phyloP scores from a whole-genome alignment of 768 basidiomycete genomes.

The Mycena pura region DNA sequence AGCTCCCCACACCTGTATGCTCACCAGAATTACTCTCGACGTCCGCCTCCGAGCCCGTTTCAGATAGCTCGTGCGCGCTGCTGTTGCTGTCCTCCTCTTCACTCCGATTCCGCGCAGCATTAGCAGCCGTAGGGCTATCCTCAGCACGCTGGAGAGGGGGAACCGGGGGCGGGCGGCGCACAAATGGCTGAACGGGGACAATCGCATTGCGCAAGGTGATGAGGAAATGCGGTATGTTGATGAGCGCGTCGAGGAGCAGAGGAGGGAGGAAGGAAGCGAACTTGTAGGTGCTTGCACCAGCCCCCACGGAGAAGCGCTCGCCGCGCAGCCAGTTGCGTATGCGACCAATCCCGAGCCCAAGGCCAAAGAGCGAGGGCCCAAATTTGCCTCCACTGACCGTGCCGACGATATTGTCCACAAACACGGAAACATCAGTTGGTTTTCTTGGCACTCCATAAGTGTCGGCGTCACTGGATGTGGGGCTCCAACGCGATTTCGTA shows the following conservation, averaged over 20 bases:
- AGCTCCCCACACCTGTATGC: slow-evolving; percentile 64
- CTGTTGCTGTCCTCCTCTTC: slow-evolving; percentile 19
- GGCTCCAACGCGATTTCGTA: slow-evolving; percentile 36
- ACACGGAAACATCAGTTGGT: slow-evolving; percentile 61
- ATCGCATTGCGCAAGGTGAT: slow-evolving; percentile 68
- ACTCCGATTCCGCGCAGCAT: slow-evolving; percentile 2
- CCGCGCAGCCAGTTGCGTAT: slow-evolving; percentile 66
- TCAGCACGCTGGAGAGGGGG: slow-evolving; percentile 32
- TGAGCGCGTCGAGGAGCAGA: slow-evolving; percentile 64
- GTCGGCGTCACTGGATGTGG: slow-evolving; percentile 46
- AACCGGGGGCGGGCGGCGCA: slow-evolving; percentile 41
- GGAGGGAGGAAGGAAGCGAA: slow-evolving; percentile 75
- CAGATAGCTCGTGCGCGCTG: slow-evolving; percentile 37
- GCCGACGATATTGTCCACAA: slow-evolving; percentile 64
- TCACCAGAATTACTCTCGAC: slow-evolving; percentile 69
- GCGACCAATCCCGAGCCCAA: slow-evolving; percentile 55
- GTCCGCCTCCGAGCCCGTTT: slow-evolving; percentile 69
- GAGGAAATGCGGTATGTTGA: slow-evolving; percentile 71
- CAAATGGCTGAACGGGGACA: slow-evolving; percentile 55
- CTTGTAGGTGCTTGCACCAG: slow-evolving; percentile 77
- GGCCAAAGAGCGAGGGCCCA: slow-evolving; percentile 48
- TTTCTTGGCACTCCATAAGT: slow-evolving; percentile 52
- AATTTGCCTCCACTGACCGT: slow-evolving; percentile 65
- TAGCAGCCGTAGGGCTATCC: slow-evolving; percentile 12
- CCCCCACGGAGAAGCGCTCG: slow-evolving; percentile 74